phyloP scores from a whole-genome alignment of 176 grass and related monocot species.

The Musa acuminata region DNA sequence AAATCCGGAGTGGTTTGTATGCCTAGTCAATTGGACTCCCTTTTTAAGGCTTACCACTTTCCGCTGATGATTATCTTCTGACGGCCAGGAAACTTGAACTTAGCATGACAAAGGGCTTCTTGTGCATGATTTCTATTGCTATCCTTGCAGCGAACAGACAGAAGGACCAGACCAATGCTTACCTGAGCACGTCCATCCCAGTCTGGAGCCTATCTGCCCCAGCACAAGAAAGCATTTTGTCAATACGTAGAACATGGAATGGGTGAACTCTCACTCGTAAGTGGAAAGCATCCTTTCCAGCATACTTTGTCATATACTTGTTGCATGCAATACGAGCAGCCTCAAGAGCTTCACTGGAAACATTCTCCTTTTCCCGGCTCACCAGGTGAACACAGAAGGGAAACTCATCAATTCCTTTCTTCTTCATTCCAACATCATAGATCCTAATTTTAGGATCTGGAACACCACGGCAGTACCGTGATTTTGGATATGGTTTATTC shows the following conservation, averaged over 20 bases:
- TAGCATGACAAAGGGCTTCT: neutral
- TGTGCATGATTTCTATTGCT: neutral
- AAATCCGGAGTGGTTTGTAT: too few relatives aligned
- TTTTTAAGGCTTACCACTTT: neutral
- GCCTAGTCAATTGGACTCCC: too few relatives aligned
- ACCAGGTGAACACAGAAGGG: conserved; percentile 1
- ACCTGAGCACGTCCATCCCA: too few relatives aligned
- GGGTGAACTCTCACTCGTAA: neutral
- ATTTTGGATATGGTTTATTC: conserved; percentile 1
- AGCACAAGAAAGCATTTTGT: conserved; percentile 1
- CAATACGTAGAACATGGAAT: conserved; percentile 1
- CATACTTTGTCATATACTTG: conserved; percentile 2
- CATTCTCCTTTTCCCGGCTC: conserved; percentile 1
- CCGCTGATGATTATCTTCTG: neutral
- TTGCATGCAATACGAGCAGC: neutral
- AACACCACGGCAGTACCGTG: neutral
- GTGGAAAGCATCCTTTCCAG: conserved; percentile 9
- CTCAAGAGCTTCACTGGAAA: conserved; percentile 6
- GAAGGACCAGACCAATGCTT: too few relatives aligned
- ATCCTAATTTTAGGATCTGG: neutral
- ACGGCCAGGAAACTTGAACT: neutral
- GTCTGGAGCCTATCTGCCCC: conserved; percentile 3
- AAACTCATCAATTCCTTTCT: neutral
- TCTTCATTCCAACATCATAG: conserved; percentile 8
- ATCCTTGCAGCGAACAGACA: too few relatives aligned